Percentiles rank a stretch among this genome's conserved stretches.
Evolutionary conservation across 148 eudicot species (phyloP).

Genomic region (Rhododendron henanense): DNA sequence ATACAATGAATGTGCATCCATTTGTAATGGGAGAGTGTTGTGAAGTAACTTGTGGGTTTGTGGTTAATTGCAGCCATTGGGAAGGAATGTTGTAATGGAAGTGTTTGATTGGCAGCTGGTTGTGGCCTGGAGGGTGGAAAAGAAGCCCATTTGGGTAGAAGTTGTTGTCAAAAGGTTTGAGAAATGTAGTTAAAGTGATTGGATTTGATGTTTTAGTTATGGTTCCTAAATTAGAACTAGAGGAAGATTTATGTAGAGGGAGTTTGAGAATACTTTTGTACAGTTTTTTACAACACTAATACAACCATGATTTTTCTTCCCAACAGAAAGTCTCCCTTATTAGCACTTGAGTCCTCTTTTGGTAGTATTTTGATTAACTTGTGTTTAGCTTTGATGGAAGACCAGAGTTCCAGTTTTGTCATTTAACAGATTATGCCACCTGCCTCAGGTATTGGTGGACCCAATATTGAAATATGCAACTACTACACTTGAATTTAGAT

Average conservation of each 20-base stretch:
- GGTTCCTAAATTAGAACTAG: neutral
- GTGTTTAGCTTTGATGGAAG: neutral
- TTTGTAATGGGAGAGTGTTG: neutral
- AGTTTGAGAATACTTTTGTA: conserved; percentile 6
- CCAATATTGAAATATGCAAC: neutral
- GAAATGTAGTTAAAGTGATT: neutral
- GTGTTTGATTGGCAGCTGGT: conserved; percentile 3
- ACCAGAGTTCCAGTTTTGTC: neutral
- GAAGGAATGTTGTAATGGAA: neutral
- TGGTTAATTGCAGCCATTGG: neutral
- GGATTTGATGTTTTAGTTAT: neutral
- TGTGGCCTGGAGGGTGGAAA: neutral
- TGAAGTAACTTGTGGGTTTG: neutral
- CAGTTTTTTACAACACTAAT: conserved; percentile 3
- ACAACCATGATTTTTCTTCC: conserved; percentile 5
- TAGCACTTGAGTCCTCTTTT: neutral
- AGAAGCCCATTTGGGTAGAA: neutral
- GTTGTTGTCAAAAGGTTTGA: neutral
- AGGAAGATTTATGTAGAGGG: neutral
- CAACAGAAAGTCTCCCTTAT: neutral
- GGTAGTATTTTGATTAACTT: neutral
- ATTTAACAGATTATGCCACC: neutral
- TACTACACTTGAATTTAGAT: neutral
- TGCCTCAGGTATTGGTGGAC: neutral
- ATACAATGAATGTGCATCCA: neutral